phyloP scores from a whole-genome alignment of 1,139 yeast species.

The Geotrichum australiense region DNA sequence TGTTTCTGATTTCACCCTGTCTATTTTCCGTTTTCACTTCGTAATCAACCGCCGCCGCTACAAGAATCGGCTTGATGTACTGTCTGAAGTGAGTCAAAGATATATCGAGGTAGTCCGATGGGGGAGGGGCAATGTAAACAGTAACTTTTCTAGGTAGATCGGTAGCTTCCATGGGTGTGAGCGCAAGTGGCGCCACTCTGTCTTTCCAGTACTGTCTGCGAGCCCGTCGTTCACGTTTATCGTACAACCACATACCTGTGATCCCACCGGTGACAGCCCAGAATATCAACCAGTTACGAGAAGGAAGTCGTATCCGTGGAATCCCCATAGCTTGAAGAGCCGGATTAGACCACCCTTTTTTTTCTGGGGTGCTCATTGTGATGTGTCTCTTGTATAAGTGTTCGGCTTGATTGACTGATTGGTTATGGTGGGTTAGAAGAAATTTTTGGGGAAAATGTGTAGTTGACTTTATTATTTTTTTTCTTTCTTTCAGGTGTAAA shows the following conservation, averaged over 20 bases:
- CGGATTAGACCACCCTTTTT: conserved; percentile 62
- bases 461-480: too few relatives aligned
- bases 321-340: conserved; percentile 87
- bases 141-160: conserved; percentile 69
- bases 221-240: conserved; percentile 62
- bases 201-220: conserved; percentile 63
- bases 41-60: conserved; percentile 80
- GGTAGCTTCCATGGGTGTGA: conserved; percentile 40
- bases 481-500: too few relatives aligned
- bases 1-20: conserved; percentile 81
- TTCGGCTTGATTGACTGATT: too few relatives aligned
- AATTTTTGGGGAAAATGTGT: too few relatives aligned
- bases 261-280: conserved; percentile 63
- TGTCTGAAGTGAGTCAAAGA: conserved; percentile 69
- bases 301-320: conserved; percentile 68
- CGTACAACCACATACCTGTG: conserved; percentile 72
- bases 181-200: conserved; percentile 47
- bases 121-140: conserved; percentile 90
- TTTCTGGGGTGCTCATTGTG: too few relatives aligned
- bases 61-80: conserved; percentile 79
- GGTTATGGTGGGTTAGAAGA: too few relatives aligned
- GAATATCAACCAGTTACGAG: conserved; percentile 89
- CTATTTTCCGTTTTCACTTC: conserved; percentile 62
- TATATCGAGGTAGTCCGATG: conserved; percentile 80
- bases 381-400: too few relatives aligned